phyloP scores from a whole-genome alignment of 1,284 basidiomycete genomes.

The Porodaedalea pini region DNA sequence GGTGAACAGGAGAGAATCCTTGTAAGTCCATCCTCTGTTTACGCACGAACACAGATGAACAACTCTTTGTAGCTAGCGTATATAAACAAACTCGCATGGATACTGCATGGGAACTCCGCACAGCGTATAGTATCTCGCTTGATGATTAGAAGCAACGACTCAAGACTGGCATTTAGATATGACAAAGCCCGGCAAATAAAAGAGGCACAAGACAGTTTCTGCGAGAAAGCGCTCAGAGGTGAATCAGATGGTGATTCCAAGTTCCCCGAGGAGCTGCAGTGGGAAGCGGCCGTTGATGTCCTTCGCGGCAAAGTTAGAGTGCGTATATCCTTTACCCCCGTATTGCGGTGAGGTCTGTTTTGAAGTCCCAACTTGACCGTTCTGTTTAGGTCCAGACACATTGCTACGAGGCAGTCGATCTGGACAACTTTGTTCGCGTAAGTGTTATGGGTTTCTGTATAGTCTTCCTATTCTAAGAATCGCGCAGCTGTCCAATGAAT shows the following conservation, averaged over 20 bases:
- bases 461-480: constrained; percentile 11
- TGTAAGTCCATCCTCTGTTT: constrained; percentile 16
- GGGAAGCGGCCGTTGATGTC: constrained; percentile 53
- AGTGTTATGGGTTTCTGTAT: constrained; percentile 1
- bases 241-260: constrained; percentile 39
- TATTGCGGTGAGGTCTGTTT: constrained; percentile 30
- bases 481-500: constrained; percentile 49
- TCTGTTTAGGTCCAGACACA: constrained; percentile 42
- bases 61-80: constrained; percentile 3
- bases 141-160: neutral
- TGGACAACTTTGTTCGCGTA: constrained; percentile 35
- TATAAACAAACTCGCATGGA: constrained; percentile 34
- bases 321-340: constrained; percentile 37
- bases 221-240: constrained; percentile 28
- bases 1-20: constrained; percentile 24
- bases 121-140: constrained; percentile 26
- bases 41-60: neutral
- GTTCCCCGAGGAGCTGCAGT: constrained; percentile 48
- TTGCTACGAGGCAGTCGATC: constrained; percentile 48
- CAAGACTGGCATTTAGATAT: constrained; percentile 27
- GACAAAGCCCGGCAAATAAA: constrained; percentile 41
- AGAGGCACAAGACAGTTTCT: constrained; percentile 41
- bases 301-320: constrained; percentile 41
- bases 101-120: constrained; percentile 44
- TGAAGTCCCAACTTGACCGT: constrained; percentile 44